phyloP scores from a whole-genome alignment of 805 yeast species.

The Scheffersomyces ergatensis region DNA sequence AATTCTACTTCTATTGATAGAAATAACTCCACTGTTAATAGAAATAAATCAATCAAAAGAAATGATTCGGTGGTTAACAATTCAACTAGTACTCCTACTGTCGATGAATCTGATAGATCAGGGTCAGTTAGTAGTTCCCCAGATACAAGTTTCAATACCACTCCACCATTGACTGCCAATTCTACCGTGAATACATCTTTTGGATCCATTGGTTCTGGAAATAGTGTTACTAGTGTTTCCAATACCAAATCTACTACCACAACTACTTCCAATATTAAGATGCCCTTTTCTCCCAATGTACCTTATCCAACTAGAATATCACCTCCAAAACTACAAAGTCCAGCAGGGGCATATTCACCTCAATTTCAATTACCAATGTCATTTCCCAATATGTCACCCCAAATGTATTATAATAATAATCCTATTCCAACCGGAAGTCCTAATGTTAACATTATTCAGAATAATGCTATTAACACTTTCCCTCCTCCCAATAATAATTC shows the following conservation, averaged over 20 bases:
- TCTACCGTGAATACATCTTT: constrained; percentile 4
- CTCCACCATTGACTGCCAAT: not conserved
- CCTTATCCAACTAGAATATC: not conserved
- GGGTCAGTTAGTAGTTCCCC: not conserved
- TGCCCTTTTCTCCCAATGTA: not conserved
- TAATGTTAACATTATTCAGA: not conserved
- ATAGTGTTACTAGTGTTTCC: no score
- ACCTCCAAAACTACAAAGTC: not conserved
- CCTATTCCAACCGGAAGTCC: no score
- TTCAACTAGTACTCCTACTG: no score
- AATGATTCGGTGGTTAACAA: not conserved
- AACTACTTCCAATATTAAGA: not conserved
- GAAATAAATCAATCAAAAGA: not conserved
- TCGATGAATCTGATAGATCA: no score
- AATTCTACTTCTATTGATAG: not conserved
- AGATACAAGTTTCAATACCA: not conserved
- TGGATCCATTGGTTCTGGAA: not conserved
- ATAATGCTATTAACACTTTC: not conserved
- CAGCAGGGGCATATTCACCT: not conserved
- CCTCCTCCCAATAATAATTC: not conserved
- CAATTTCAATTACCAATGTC: not conserved
- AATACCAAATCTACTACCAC: not conserved
- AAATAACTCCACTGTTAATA: not conserved
- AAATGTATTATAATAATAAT: not conserved
- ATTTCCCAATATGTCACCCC: not conserved